Evolutionary conservation across 305 asterid genomes (phyloP).

Genomic region (Lippia alba): DNA sequence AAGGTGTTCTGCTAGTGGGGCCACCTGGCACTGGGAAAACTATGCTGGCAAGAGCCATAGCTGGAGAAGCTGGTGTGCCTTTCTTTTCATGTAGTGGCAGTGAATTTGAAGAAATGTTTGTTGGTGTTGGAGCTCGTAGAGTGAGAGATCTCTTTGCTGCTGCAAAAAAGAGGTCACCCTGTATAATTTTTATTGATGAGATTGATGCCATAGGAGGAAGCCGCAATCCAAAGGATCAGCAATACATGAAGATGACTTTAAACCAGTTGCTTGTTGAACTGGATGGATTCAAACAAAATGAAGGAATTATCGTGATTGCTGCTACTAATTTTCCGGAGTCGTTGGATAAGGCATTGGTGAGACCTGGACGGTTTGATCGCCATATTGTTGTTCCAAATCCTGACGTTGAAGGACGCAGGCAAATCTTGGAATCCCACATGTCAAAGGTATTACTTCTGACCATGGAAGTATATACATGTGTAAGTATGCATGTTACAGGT

Average conservation of each 20-base stretch:
- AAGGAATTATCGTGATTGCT: constrained; percentile 91
- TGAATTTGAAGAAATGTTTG: constrained; percentile 95
- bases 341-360: constrained; percentile 89
- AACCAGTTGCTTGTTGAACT: constrained; percentile 96
- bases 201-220: constrained; percentile 98
- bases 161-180: constrained; percentile 95
- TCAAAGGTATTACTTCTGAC: constrained; percentile 64
- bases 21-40: constrained; percentile 99
- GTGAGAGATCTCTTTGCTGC: constrained; percentile 92
- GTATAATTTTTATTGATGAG: constrained; percentile 93
- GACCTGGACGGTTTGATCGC: constrained; percentile 96
- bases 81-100: constrained; percentile 94
- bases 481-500: too few relatives aligned
- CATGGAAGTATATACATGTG: too few relatives aligned
- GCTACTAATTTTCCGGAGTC: constrained; percentile 98
- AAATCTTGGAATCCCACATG: constrained; percentile 94
- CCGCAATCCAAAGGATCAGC: constrained; percentile 97
- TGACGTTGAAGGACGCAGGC: constrained; percentile 96
- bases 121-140: constrained; percentile 94
- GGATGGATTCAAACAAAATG: constrained; percentile 97
- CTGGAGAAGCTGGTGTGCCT: constrained; percentile 96
- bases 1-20: constrained; percentile 90
- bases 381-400: constrained; percentile 96
- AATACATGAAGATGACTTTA: constrained; percentile 91
- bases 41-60: constrained; percentile 94